Conservation (phyloP, 2,329 filamentous ascomycete genomes). For the Neopestalotiopsis rosae region DNA sequence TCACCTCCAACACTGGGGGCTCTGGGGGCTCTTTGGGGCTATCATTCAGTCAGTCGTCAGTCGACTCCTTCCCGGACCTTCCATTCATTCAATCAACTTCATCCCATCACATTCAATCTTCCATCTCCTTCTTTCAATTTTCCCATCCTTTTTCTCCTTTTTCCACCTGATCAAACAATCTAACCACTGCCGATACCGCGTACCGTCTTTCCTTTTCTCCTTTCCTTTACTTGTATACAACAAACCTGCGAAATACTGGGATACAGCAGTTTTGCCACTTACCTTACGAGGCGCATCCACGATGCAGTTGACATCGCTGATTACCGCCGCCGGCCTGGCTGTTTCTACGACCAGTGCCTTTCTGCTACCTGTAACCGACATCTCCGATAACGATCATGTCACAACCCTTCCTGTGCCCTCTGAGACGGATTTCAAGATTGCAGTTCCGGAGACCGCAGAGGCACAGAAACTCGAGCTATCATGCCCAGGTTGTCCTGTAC, state of each 20-base stretch:
- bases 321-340: constrained; percentile 40
- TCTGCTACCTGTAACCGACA: constrained; percentile 34
- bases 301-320: constrained; percentile 40
- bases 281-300: constrained; percentile 21
- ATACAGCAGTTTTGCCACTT: constrained; percentile 22
- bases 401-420: constrained; percentile 35
- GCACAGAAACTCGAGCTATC: constrained; percentile 31
- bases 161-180: not conserved
- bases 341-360: constrained; percentile 39
- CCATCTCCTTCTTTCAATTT: not conserved
- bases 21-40: not conserved
- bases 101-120: not conserved
- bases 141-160: not conserved
- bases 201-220: not conserved
- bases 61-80: not conserved
- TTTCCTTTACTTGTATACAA: not conserved
- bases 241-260: not conserved
- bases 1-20: too few species aligned
- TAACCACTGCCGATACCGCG: not conserved
- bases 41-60: not conserved
- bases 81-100: not conserved
- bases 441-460: constrained; percentile 25
- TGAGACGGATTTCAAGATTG: constrained; percentile 22
- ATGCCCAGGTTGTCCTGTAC: constrained; percentile 36
- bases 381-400: constrained; percentile 31